Evolutionary conservation across 306 rosid species (phyloP).

Genomic region (Senna siamea): DNA sequence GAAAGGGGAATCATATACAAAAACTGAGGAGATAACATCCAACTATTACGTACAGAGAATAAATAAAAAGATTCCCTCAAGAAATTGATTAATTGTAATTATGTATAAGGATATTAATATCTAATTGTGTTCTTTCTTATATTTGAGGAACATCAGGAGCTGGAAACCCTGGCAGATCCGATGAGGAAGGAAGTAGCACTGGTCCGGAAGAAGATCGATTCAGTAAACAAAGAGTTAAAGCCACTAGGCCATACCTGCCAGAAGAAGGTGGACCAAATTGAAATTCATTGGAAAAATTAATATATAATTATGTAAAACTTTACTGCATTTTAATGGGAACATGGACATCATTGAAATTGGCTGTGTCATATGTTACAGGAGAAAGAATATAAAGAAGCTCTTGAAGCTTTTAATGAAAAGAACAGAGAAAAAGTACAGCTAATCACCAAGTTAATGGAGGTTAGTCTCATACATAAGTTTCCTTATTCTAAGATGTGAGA

Average conservation of each 20-base stretch:
- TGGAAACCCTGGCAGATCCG: constrained; percentile 89
- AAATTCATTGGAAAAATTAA: constrained; percentile 18
- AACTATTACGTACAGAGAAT: too few relatives aligned
- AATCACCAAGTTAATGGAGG: constrained; percentile 63
- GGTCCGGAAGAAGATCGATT: constrained; percentile 86
- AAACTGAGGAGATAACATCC: too few relatives aligned
- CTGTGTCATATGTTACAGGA: constrained; percentile 58
- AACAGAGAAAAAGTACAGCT: constrained; percentile 94
- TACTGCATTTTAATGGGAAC: neutral
- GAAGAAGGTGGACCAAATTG: constrained; percentile 75
- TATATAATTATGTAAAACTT: neutral
- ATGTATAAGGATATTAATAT: neutral
- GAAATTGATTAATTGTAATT: neutral
- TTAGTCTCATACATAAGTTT: constrained; percentile 30
- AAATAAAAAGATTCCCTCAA: too few relatives aligned
- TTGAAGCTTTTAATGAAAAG: constrained; percentile 95
- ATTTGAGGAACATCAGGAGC: constrained; percentile 72
- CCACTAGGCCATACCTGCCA: constrained; percentile 94
- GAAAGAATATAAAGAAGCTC: constrained; percentile 95
- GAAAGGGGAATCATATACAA: too few relatives aligned
- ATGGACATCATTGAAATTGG: constrained; percentile 19
- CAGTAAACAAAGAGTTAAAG: constrained; percentile 91
- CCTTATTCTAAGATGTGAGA: neutral
- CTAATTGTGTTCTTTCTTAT: constrained; percentile 12
- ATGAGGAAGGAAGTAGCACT: constrained; percentile 92